Evolutionary conservation across 2,329 filamentous ascomycete genomes (phyloP).

Genomic region (Colletotrichum tanaceti): DNA sequence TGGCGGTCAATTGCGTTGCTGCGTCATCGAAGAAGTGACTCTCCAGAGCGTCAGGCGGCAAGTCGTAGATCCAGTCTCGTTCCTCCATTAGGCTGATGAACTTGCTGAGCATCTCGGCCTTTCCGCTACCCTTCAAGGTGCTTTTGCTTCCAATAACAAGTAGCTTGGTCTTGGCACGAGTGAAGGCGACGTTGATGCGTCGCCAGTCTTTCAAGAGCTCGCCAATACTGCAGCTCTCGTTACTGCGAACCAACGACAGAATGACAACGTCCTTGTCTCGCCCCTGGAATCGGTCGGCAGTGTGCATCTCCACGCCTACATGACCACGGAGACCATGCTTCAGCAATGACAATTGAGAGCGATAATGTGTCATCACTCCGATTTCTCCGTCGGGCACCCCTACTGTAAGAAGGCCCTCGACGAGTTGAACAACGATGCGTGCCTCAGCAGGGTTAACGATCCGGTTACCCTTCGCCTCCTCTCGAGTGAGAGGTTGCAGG

Average conservation of each 20-base stretch:
- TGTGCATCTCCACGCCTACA: slow-evolving; percentile 88
- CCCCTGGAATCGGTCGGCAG: slow-evolving; percentile 95
- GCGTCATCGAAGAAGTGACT: slow-evolving; percentile 75
- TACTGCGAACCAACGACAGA: slow-evolving; percentile 87
- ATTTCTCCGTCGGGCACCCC: slow-evolving; percentile 83
- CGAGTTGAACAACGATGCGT: slow-evolving; percentile 80
- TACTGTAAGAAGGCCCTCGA: slow-evolving; percentile 78
- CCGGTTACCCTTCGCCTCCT: slow-evolving; percentile 82
- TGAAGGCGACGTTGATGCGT: slow-evolving; percentile 95
- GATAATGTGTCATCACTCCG: slow-evolving; percentile 96
- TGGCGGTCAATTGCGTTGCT: slow-evolving; percentile 60
- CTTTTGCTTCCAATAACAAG: slow-evolving; percentile 85
- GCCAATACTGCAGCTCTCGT: slow-evolving; percentile 84
- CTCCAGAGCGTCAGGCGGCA: slow-evolving; percentile 72
- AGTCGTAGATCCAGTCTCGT: slow-evolving; percentile 81
- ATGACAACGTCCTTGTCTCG: slow-evolving; percentile 95
- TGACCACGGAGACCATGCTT: slow-evolving; percentile 75
- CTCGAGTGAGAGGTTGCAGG: slow-evolving; percentile 71
- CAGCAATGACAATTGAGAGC: slow-evolving; percentile 87
- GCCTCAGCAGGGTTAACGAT: slow-evolving; percentile 92
- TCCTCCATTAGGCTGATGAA: slow-evolving; percentile 83
- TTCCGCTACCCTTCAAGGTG: slow-evolving; percentile 80
- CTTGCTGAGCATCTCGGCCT: slow-evolving; percentile 78
- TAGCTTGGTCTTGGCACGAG: slow-evolving; percentile 90
- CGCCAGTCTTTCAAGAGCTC: slow-evolving; percentile 93